A percentile compares a stretch with the other conserved stretches of the same genome.
Evolutionary conservation across 257 asterid species (phyloP).

Genomic region (Fraxinus cuspidata): DNA sequence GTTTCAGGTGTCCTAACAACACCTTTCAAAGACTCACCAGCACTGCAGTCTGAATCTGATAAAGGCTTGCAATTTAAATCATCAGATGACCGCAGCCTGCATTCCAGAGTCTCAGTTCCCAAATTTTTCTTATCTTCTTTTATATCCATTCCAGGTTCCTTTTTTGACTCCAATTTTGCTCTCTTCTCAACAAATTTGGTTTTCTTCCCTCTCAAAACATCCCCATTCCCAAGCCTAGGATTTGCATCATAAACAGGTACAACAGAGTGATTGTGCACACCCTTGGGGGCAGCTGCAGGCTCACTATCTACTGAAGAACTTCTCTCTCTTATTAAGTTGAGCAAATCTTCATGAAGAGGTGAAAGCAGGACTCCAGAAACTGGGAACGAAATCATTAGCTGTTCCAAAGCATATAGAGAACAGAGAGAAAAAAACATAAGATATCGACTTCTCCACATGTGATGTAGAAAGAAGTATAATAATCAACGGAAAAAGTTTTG

Average conservation of each 20-base stretch:
- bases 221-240: conserved; percentile 39
- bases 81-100: conserved; percentile 33
- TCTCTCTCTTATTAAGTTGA: conserved; percentile 47
- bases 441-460: conserved; percentile 26
- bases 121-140: conserved; percentile 39
- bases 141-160: conserved; percentile 29
- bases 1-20: conserved; percentile 28
- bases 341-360: conserved; percentile 68
- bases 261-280: conserved; percentile 30
- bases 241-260: conserved; percentile 33
- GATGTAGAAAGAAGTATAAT: background rate
- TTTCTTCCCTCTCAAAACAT: conserved; percentile 41
- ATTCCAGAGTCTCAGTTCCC: conserved; percentile 40
- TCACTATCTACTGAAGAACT: conserved; percentile 33
- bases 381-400: conserved; percentile 71
- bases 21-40: conserved; percentile 27
- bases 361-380: conserved; percentile 59
- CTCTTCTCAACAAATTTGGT: conserved; percentile 40
- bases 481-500: conserved; percentile 15
- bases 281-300: conserved; percentile 41
- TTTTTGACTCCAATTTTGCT: conserved; percentile 36
- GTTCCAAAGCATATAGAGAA: conserved; percentile 28
- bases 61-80: conserved; percentile 34
- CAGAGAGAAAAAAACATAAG: conserved; percentile 13
- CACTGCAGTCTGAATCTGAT: conserved; percentile 34